phyloP scores from a whole-genome alignment of 306 rosid species.

The Dryas drummondii region DNA sequence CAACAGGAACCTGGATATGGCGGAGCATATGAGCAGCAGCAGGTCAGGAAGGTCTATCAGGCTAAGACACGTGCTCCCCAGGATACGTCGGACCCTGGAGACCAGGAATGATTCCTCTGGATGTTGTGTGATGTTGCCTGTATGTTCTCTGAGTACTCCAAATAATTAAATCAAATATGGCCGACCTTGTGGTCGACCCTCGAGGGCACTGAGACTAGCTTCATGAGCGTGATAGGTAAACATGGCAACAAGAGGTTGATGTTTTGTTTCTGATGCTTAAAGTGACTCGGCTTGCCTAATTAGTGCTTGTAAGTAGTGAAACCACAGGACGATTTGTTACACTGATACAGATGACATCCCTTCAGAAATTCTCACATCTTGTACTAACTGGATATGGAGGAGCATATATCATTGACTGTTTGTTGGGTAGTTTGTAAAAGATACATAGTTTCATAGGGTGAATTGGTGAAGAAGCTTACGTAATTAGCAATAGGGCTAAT shows the following conservation, averaged over 20 bases:
- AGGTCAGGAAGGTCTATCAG: slow-evolving; percentile 62
- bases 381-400: slow-evolving; percentile 2
- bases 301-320: not conserved
- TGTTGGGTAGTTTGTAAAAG: not conserved
- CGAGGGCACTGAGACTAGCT: not conserved
- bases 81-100: slow-evolving; percentile 45
- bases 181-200: not conserved
- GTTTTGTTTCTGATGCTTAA: not conserved
- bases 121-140: slow-evolving; percentile 23
- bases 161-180: too few species aligned
- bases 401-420: not conserved
- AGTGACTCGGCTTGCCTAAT: not conserved
- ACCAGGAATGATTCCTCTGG: slow-evolving; percentile 36
- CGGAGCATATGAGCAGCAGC: slow-evolving; percentile 58
- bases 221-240: not conserved
- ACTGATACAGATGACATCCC: not conserved
- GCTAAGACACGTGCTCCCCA: slow-evolving; percentile 49
- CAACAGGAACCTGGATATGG: slow-evolving; percentile 55
- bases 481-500: not conserved
- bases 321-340: not conserved
- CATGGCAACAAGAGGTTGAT: not conserved
- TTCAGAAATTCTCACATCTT: not conserved
- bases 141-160: not conserved
- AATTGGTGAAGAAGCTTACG: not conserved
- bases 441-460: not conserved